phyloP scores from a whole-genome alignment of 2,329 filamentous ascomycete species.

The Neospermospora avenae region DNA sequence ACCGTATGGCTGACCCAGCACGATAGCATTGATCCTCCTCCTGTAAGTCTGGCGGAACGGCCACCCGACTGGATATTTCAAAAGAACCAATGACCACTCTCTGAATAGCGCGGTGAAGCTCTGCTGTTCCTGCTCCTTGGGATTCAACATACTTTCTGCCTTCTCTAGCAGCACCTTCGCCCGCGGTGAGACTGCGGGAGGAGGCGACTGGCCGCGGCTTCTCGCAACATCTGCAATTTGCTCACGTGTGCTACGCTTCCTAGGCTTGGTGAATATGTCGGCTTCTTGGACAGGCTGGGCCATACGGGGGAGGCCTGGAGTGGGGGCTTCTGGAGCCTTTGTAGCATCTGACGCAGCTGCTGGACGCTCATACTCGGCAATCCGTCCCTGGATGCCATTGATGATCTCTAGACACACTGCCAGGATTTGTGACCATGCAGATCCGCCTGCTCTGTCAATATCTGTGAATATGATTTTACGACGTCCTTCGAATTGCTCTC shows the following conservation, averaged over 20 bases:
- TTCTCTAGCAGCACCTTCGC: constrained; percentile 43
- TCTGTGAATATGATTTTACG: constrained; percentile 82
- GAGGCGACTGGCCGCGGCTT: constrained; percentile 29
- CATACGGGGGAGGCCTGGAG: constrained; percentile 27
- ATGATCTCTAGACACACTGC: constrained; percentile 67
- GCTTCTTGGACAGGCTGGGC: constrained; percentile 24
- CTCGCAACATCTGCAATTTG: constrained; percentile 30
- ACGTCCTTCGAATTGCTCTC: constrained; percentile 65
- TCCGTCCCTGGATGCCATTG: constrained; percentile 61
- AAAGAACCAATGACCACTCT: constrained; percentile 44
- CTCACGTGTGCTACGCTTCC: constrained; percentile 16
- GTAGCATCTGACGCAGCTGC: constrained; percentile 32
- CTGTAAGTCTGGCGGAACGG: constrained; percentile 70
- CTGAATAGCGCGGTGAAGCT: constrained; percentile 48
- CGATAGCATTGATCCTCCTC: constrained; percentile 60
- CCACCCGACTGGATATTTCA: constrained; percentile 55
- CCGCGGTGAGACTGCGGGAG: constrained; percentile 28
- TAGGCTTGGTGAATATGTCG: constrained; percentile 29
- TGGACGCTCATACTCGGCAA: constrained; percentile 54
- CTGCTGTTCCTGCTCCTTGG: constrained; percentile 51
- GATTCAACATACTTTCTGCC: constrained; percentile 37
- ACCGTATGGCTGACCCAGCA: constrained; percentile 72
- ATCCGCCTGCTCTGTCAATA: constrained; percentile 75
- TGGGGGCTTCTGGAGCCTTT: constrained; percentile 12
- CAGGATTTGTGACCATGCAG: constrained; percentile 79